Evolutionary conservation across 495 filamentous ascomycete species (phyloP).

Genomic region (Penicillium lagena): DNA sequence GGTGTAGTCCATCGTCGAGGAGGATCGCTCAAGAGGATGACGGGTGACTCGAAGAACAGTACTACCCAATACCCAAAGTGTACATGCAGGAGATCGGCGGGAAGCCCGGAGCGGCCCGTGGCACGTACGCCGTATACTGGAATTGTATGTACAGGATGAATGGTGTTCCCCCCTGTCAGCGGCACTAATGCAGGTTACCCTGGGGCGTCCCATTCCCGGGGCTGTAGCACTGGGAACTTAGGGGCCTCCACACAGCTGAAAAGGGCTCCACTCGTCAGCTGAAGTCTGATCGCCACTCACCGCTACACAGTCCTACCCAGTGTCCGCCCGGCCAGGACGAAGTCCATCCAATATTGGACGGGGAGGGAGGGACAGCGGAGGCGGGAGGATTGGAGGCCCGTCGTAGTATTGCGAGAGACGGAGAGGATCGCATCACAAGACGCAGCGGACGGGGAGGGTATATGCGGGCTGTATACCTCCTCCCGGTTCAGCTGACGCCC

Average conservation of each 20-base stretch:
- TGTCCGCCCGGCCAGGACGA: not conserved
- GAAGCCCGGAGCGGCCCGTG: slow-evolving; percentile 42
- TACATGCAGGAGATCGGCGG: slow-evolving; percentile 44
- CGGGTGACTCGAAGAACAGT: too few species aligned
- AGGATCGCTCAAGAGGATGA: too few species aligned
- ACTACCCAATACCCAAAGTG: slow-evolving; percentile 10
- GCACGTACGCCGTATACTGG: slow-evolving; percentile 23
- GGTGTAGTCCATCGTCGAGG: too few species aligned
- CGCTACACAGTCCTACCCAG: slow-evolving; percentile 16
- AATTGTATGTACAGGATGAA: too few species aligned
- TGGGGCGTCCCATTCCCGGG: slow-evolving; percentile 28
- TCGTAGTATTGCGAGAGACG: slow-evolving; percentile 1
- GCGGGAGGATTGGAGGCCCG: too few species aligned
- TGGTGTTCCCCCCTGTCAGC: slow-evolving; percentile 14
- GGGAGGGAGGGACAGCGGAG: too few species aligned
- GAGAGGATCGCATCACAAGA: slow-evolving; percentile 9
- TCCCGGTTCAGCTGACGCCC: slow-evolving; percentile 17
- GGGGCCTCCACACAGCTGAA: slow-evolving; percentile 10
- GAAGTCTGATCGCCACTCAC: slow-evolving; percentile 26
- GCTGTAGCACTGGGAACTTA: slow-evolving; percentile 35
- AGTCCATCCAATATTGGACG: too few species aligned
- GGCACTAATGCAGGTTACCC: slow-evolving; percentile 41
- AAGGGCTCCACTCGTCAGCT: slow-evolving; percentile 18
- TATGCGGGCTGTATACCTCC: too few species aligned
- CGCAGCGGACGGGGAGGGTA: too few species aligned